Conservation (phyloP, 768 basidiomycete genomes). For the Podaxis mareebaensis region DNA sequence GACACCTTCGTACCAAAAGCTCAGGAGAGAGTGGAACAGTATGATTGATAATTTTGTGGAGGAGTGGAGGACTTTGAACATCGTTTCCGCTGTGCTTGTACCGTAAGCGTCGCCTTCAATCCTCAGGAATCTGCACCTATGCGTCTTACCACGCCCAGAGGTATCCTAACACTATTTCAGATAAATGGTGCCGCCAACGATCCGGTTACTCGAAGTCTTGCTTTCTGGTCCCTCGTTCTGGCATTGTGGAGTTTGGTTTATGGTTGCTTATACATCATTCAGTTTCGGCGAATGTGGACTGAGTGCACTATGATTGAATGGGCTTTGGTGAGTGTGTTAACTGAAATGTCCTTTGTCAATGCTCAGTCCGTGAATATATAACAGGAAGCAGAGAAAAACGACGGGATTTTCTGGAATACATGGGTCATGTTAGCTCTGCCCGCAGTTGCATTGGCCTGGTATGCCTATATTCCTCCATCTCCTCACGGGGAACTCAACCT, state of each 20-base stretch:
- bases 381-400: constrained; percentile 51
- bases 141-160: neutral
- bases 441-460: constrained; percentile 62
- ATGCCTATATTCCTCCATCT: neutral
- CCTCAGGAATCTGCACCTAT: neutral
- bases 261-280: constrained; percentile 13
- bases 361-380: neutral
- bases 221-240: constrained; percentile 2
- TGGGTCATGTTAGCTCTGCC: constrained; percentile 68
- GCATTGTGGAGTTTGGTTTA: constrained; percentile 13
- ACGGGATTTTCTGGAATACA: constrained; percentile 53
- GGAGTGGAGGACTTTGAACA: constrained; percentile 3
- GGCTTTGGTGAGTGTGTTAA: constrained; percentile 3
- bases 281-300: constrained; percentile 9
- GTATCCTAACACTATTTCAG: neutral
- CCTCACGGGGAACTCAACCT: neutral
- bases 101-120: neutral
- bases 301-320: constrained; percentile 3
- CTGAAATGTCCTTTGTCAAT: too few relatives aligned
- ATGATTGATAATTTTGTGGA: neutral
- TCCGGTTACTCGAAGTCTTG: constrained; percentile 3
- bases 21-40: neutral
- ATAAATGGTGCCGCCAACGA: constrained; percentile 3
- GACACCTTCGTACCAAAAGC: neutral
- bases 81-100: constrained; percentile 1